Base-by-base conservation (phyloP, 345 rosid genomes). In the Citrus sp. region DNA sequence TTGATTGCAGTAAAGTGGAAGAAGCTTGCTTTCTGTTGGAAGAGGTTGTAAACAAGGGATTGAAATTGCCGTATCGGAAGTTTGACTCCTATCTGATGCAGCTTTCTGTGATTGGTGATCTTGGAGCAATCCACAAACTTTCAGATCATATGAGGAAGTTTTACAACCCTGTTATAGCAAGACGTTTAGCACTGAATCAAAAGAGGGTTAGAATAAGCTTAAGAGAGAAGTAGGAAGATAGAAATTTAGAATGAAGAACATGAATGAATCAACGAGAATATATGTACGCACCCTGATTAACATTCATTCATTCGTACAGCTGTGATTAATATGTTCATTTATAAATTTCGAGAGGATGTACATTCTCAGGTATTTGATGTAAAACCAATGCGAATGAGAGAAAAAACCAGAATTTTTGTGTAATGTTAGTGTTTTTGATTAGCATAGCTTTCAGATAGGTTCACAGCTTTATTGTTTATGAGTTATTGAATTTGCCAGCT, bases 71-170 rank as follows among this genome's bases (percentile, higher is more conserved):
- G 8, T 94, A 88, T 78, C 80, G 79, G 18, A 85, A 86, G 51
- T 92, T 94, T 51, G 97, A 91, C 64, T 79, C 94, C n/a, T 91
- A 92, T 78, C 72, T 96, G 75, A 88, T 91, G 94, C 92, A 88
- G 79, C 87, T 96, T 46, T 94, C 99, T 0, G 86, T 74, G 24
- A 86, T 81, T 63, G 99, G 98, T 80, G 81, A 94, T 76, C 90
- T 91, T 21, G 86, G 67, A 76, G 86, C 89, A 77, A 96, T 94
- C 79, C 93, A 92, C 79, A 90, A 77, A 81, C 88, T 96, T 64
- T 92, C 97, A 42, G 95, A 91, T 71, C 94, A 90, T 81, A 91
- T 89, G 98, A 92, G 90, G 77, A 91, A 72, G 85, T 94, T 86
- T 77, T 92, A 90, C 32, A 91, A 94, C 84, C 94, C 92, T 87